Conservation (phyloP, 345 rosid species). For the Clarkia xantiana region DNA sequence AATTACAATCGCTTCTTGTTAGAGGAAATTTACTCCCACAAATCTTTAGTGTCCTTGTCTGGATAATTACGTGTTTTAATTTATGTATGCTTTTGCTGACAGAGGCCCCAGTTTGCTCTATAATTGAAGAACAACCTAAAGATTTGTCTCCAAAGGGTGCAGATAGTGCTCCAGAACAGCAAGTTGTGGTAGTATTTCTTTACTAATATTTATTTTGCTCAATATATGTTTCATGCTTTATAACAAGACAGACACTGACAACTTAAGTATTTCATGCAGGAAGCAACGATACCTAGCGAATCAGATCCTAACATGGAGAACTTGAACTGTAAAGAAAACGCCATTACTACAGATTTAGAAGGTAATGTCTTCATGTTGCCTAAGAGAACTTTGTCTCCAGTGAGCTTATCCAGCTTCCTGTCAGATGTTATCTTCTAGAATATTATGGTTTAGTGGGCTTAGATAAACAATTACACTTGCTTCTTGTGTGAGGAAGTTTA, state of each 20-base stretch:
- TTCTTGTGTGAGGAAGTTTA: too few relatives aligned
- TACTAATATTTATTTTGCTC: neutral
- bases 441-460: too few relatives aligned
- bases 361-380: constrained; percentile 20
- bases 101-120: constrained; percentile 24
- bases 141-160: constrained; percentile 15
- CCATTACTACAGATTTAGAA: constrained; percentile 14
- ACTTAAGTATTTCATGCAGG: constrained; percentile 21
- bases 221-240: constrained; percentile 6
- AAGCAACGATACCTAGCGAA: constrained; percentile 17
- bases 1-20: too few relatives aligned
- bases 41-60: too few relatives aligned
- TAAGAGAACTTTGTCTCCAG: too few relatives aligned
- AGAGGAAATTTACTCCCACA: too few relatives aligned
- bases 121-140: constrained; percentile 18
- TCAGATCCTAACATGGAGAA: constrained; percentile 12
- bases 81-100: constrained; percentile 10
- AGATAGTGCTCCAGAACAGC: constrained; percentile 17
- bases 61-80: neutral
- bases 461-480: too few relatives aligned
- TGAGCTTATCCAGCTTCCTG: constrained; percentile 5
- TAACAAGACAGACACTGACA: constrained; percentile 8
- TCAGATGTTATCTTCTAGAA: neutral
- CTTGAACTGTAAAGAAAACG: constrained; percentile 11
- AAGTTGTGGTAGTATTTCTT: constrained; percentile 6